phyloP scores from a whole-genome alignment of 192 early-diverging fungal genomes.

The Entomortierella parvispora region DNA sequence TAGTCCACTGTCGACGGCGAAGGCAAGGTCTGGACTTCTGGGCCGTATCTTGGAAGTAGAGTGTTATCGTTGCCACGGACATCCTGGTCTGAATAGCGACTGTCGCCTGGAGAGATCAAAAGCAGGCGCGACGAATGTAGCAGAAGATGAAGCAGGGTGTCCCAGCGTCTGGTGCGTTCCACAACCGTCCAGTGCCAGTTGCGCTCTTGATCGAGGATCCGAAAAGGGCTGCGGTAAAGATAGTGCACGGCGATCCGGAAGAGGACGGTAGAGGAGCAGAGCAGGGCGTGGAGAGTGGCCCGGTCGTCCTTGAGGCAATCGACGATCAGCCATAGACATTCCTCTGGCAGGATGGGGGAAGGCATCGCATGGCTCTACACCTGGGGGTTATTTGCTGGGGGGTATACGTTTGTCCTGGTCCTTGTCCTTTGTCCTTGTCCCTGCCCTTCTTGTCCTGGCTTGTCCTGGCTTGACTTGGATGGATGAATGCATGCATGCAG shows the following conservation, averaged over 20 bases:
- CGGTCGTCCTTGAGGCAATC: constrained; percentile 25
- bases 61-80: not conserved
- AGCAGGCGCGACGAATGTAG: constrained; percentile 35
- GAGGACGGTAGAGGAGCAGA: constrained; percentile 19
- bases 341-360: constrained; percentile 27
- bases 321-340: constrained; percentile 51
- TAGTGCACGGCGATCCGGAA: constrained; percentile 41
- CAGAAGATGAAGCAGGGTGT: constrained; percentile 30
- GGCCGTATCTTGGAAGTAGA: constrained; percentile 29
- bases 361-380: not conserved
- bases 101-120: not conserved
- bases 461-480: too few relatives aligned
- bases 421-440: too few relatives aligned
- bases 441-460: too few relatives aligned
- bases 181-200: constrained; percentile 27
- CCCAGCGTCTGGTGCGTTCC: constrained; percentile 30
- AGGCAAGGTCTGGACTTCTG: constrained; percentile 24
- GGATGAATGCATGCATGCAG: not conserved
- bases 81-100: not conserved
- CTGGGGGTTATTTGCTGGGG: not conserved
- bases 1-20: constrained; percentile 46
- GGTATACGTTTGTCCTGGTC: not conserved
- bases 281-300: constrained; percentile 27
- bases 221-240: constrained; percentile 40
- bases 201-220: constrained; percentile 29